Percentiles rank a stretch among this genome's conserved stretches.
Evolutionary conservation across 495 filamentous ascomycete genomes (phyloP).

Genomic region (Melanomma pulvis-pyrius): DNA sequence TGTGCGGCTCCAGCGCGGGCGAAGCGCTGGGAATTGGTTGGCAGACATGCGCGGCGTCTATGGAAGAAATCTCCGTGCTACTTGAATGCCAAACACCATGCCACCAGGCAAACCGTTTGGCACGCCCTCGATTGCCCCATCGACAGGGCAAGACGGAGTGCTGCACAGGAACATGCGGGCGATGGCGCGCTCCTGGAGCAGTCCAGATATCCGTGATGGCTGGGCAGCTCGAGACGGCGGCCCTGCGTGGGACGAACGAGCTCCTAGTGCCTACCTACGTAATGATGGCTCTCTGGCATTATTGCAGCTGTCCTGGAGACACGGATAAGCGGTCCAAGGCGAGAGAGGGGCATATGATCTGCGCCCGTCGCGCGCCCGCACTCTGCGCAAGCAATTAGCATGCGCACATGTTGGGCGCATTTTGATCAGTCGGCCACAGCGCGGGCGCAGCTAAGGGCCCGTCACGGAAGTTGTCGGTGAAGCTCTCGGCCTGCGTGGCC

Average conservation of each 20-base stretch:
- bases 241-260: constrained; percentile 11
- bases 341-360: constrained; percentile 7
- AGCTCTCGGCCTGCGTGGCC: constrained; percentile 18
- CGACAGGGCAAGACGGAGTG: background rate
- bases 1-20: constrained; percentile 5
- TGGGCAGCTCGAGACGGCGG: background rate
- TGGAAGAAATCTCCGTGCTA: constrained; percentile 24
- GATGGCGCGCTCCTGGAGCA: background rate
- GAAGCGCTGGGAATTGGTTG: constrained; percentile 34
- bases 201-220: background rate
- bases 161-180: background rate
- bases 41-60: constrained; percentile 32
- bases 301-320: constrained; percentile 2
- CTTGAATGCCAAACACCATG: constrained; percentile 23
- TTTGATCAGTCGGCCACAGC: background rate
- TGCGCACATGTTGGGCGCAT: constrained; percentile 8
- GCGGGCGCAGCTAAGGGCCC: constrained; percentile 16
- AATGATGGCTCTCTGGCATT: background rate
- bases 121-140: background rate
- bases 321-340: constrained; percentile 10
- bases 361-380: constrained; percentile 5
- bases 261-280: constrained; percentile 14
- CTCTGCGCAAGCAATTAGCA: constrained; percentile 10
- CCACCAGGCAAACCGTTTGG: background rate
- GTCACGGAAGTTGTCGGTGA: constrained; percentile 29